These are phyloP conservation scores for Urtica urens DNA, from an alignment of 306 rosid genomes.

Conservation along the genomic window DNA sequence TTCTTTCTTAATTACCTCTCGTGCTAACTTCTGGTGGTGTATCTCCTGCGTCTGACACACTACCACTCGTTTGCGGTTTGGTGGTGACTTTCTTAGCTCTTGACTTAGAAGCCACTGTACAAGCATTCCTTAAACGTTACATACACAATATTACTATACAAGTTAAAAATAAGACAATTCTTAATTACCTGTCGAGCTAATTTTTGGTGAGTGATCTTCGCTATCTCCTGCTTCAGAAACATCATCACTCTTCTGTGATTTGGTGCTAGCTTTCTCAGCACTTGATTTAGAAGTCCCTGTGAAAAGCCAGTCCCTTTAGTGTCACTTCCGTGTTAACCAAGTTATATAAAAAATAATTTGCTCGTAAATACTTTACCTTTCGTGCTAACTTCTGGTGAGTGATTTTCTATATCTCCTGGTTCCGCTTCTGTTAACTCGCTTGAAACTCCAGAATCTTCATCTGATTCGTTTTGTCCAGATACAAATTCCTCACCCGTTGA, in stretches of 20 bases:
- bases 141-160: not conserved
- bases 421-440: constrained; percentile 44
- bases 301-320: not conserved
- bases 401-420: constrained; percentile 29
- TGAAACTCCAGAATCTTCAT: constrained; percentile 32
- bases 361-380: constrained; percentile 35
- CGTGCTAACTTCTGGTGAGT: constrained; percentile 26
- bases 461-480: constrained; percentile 11
- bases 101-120: constrained; percentile 11
- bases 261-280: constrained; percentile 34
- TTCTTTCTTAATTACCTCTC: not conserved
- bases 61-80: constrained; percentile 28
- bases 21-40: not conserved
- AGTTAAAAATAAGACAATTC: too few species aligned
- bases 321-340: not conserved
- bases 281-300: constrained; percentile 31
- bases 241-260: constrained; percentile 26
- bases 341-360: not conserved
- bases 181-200: not conserved
- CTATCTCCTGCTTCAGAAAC: not conserved
- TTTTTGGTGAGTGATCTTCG: not conserved
- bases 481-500: constrained; percentile 19
- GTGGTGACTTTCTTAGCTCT: constrained; percentile 33
- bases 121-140: not conserved
- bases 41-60: not conserved